A percentile compares a stretch with the other conserved stretches of the same genome.
These are phyloP conservation scores for Phytophthora uliginosa DNA, from an alignment of 352 stramenopile genomes.

Conservation along the genomic window DNA sequence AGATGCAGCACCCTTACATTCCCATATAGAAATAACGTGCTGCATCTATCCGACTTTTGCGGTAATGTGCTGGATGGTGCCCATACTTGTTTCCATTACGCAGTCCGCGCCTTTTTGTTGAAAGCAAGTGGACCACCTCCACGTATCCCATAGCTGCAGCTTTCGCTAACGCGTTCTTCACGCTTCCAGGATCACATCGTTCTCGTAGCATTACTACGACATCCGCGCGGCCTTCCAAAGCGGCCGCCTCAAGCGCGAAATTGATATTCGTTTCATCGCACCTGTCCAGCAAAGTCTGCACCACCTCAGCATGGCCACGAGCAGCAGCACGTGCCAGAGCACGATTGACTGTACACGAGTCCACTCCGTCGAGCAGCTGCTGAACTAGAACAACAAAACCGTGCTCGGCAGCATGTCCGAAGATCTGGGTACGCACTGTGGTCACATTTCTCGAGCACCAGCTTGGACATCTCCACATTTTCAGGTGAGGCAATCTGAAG, in stretches of 20 bases:
- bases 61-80: background rate
- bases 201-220: background rate
- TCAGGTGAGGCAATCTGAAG: background rate
- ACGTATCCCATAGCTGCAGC: background rate
- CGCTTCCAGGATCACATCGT: background rate
- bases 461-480: background rate
- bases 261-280: background rate
- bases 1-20: too few species aligned
- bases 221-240: background rate
- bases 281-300: background rate
- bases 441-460: constrained; percentile 1
- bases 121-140: constrained; percentile 2
- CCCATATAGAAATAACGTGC: too few species aligned
- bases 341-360: background rate
- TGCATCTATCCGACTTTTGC: too few species aligned
- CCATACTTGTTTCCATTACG: background rate
- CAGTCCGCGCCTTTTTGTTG: background rate
- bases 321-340: background rate
- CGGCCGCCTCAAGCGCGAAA: background rate
- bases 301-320: constrained; percentile 1
- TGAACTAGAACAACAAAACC: background rate
- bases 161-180: background rate
- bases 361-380: background rate
- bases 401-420: background rate
- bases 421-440: background rate